Evolutionary conservation across 768 basidiomycete genomes (phyloP), one percentile per base, ranked within the genome.

Genomic region (Mycena alexandri): DNA sequence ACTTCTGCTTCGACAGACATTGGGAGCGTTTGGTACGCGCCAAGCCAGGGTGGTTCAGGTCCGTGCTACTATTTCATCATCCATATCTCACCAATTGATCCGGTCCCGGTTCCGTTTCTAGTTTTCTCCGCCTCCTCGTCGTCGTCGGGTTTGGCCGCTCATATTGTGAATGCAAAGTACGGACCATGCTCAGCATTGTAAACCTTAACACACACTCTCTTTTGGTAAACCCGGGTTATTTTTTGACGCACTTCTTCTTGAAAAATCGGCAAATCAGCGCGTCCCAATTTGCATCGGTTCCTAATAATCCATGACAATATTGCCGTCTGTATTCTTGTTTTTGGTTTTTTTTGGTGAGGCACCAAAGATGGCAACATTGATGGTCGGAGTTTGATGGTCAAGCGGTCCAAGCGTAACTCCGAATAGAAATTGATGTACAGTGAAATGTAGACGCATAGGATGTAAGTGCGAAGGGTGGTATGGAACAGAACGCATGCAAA

Each of bases 41-140:
- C 68, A 1, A 43, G 13, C n/a, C 65, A 79, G 80, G 76, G 82
- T 78, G 68, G 68, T 16, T 64, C 62, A 61, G 38, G 73, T 33
- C 9, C 46, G 13, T 61, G 38, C 36, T 33, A 38, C n/a, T 48
- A n/a, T 29, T 13, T 41, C 60, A 17, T 2, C 21, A 14, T 44
- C 22, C 21, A 21, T 25, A 8, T 38, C 8, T n/a, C 10, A 1
- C 19, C 14, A 12, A 19, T 19, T 41, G 47, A 17, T 19, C 7
- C 9, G 21, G 29, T 29, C 29, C 7, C 9, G 21, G 29, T 29
- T 29, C 29, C 2, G 13, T 6, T 21, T 33, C 16, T 54, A n/a
- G 75, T 82, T 43, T 83, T 83, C 59, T 80, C 81, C 16, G 81
- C 82, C 1, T 81, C 81, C 67, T 80, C 83, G 12, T 82, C 81